Base-by-base conservation (phyloP, 116 monocot genomes). In the Iris pallida region DNA sequence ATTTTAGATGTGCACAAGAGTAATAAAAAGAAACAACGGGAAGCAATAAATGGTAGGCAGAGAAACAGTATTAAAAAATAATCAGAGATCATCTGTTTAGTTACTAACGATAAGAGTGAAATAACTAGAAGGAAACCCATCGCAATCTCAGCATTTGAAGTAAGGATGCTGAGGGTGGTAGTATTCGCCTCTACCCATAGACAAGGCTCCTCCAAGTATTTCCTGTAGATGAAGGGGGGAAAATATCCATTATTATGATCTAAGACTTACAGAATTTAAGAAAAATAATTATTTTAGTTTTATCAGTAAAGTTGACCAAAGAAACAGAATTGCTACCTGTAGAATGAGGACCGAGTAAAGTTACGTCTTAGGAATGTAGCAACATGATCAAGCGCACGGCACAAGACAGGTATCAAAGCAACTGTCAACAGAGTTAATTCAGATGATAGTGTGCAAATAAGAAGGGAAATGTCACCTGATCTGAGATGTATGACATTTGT, bases 71-170 rank as follows among this genome's bases (percentile, higher is more conserved):
- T 0, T 30, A 51, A 51, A 51, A 51, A 13, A 51, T 51, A 51
- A 13, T 7, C 11, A 7, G 11, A 51, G 42, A 42, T 15, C 8
- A 67, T 42, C 15, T 8, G 67, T 43, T 65, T 52, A 8, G 45
- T 41, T 67, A 83, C 97, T 86, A 5, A 98, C 97, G 97, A 87
- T 73, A 98, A 81, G 11, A 98, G 74, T 17, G 93, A 90, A 8
- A 93, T 42, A 53, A 93, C 73, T 65, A 98, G 78, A 62, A 98
- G 87, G 71, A 98, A 87, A 8, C 97, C 97, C 47, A 98, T 57
- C n/a, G 79, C 80, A 77, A 93, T 78, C 74, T 98, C 93, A 4
- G 80, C 88, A 78, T 93, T 75, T 66, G 97, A 90, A 76, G 85
- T 83, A 47, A 98, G 79, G 52, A 90, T 79, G 58, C 65, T 74